Percentiles rank a stretch among this genome's conserved stretches.
These are phyloP conservation scores for Pontederia crassipes DNA, from an alignment of 176 grass and related monocot genomes.

Conservation along the genomic window DNA sequence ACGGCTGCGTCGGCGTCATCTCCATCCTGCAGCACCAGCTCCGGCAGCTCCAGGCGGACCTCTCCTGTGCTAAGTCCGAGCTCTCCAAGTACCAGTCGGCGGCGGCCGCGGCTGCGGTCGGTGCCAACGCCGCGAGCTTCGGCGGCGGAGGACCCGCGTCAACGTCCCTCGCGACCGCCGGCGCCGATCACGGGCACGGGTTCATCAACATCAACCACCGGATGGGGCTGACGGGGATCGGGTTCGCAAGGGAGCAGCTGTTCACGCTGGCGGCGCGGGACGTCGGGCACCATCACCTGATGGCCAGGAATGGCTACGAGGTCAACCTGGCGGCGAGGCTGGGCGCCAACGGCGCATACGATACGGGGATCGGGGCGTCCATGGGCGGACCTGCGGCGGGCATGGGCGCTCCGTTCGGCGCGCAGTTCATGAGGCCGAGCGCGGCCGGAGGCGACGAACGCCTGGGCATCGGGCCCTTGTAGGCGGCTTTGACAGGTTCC, in stretches of 20 bases:
- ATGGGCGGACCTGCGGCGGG: conserved; percentile 19
- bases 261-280: conserved; percentile 11
- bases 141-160: conserved; percentile 33
- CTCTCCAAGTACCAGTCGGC: conserved; percentile 63
- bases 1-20: conserved; percentile 93
- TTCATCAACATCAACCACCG: conserved; percentile 43
- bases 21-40: conserved; percentile 30
- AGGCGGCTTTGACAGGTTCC: background rate
- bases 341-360: conserved; percentile 48
- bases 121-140: conserved; percentile 8
- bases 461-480: conserved; percentile 25
- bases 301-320: conserved; percentile 46
- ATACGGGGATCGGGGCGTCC: conserved; percentile 32
- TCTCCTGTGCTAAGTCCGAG: conserved; percentile 57
- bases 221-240: conserved; percentile 14
- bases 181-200: conserved; percentile 32
- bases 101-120: conserved; percentile 29
- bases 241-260: conserved; percentile 66
- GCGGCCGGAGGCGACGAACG: conserved; percentile 60
- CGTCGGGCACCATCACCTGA: conserved; percentile 18
- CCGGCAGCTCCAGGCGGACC: conserved; percentile 78
- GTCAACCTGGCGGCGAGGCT: conserved; percentile 38
- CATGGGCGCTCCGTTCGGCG: conserved; percentile 16
- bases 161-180: conserved; percentile 40
- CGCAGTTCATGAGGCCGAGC: conserved; percentile 60